Percentiles rank a stretch among this genome's conserved stretches.
These are phyloP conservation scores for Termitomyces sp. DNA, from an alignment of 768 basidiomycete species.

Conservation along the genomic window DNA sequence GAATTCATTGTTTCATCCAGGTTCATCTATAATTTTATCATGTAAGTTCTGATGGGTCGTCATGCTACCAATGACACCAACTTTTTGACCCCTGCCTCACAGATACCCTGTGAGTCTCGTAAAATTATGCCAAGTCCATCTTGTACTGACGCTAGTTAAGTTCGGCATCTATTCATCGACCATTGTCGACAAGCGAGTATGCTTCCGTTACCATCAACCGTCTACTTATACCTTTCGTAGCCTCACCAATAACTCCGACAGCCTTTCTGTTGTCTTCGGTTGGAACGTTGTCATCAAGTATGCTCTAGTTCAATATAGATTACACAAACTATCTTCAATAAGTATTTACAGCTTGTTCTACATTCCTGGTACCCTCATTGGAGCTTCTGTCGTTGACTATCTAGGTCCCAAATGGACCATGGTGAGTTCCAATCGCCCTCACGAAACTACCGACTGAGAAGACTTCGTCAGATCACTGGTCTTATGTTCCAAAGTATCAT, in stretches of 20 bases:
- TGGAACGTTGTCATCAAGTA: constrained; percentile 88
- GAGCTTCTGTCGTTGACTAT: constrained; percentile 74
- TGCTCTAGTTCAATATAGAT: constrained; percentile 10
- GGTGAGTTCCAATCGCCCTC: constrained; percentile 33
- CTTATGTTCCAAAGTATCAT: constrained; percentile 65
- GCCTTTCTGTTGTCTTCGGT: constrained; percentile 66
- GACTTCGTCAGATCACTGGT: constrained; percentile 51
- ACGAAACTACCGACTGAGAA: too few species aligned
- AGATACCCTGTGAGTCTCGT: constrained; percentile 59
- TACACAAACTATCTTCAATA: not conserved
- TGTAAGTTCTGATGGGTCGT: constrained; percentile 32
- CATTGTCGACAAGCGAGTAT: constrained; percentile 57
- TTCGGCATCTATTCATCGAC: constrained; percentile 82
- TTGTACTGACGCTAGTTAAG: constrained; percentile 25
- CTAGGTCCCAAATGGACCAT: constrained; percentile 75
- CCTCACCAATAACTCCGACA: constrained; percentile 49
- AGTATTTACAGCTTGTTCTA: constrained; percentile 34
- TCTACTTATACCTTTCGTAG: constrained; percentile 25
- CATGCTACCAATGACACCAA: not conserved
- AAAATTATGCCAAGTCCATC: not conserved
- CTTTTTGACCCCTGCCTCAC: not conserved
- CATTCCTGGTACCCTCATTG: constrained; percentile 54
- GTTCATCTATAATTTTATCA: constrained; percentile 1
- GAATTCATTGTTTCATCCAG: not conserved
- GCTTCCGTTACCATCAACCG: not conserved